These are phyloP conservation scores for Phaseolus coccineus DNA, from an alignment of 331 rosid genomes.

Conservation along the genomic window DNA sequence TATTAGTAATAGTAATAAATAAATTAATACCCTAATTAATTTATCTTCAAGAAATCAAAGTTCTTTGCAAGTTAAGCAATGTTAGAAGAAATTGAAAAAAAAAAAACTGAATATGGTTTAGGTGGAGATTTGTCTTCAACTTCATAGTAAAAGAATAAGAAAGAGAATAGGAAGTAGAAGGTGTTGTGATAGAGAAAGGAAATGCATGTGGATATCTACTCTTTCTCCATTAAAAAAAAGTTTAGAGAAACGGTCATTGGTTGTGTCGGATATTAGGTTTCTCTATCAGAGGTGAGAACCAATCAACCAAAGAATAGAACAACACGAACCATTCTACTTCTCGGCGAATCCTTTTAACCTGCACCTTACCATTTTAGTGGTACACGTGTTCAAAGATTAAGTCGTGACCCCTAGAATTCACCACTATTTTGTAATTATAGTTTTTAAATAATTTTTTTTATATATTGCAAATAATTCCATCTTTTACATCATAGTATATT, in stretches of 20 bases:
- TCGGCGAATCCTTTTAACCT: constrained; percentile 31
- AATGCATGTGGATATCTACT: constrained; percentile 7
- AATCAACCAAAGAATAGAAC: constrained; percentile 34
- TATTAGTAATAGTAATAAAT: too few species aligned
- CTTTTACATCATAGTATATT: too few species aligned
- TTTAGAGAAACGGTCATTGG: constrained; percentile 25
- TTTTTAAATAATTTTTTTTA: too few species aligned
- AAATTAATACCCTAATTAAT: too few species aligned
- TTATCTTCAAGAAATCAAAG: too few species aligned
- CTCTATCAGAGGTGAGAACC: neutral
- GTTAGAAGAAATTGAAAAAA: neutral
- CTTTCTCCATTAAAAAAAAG: neutral
- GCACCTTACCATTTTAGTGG: constrained; percentile 13
- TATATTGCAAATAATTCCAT: too few species aligned
- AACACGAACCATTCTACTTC: constrained; percentile 30
- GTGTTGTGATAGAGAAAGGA: neutral
- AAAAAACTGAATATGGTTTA: neutral
- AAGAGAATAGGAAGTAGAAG: neutral
- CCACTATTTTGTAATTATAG: too few species aligned
- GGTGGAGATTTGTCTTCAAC: neutral
- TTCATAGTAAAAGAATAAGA: neutral
- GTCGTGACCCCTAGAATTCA: neutral
- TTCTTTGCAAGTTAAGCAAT: too few species aligned
- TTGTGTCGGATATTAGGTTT: constrained; percentile 24
- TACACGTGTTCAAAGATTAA: constrained; percentile 37